Evolutionary conservation across 176 grass and related monocot genomes (phyloP).

Genomic region (Avena sativa): DNA sequence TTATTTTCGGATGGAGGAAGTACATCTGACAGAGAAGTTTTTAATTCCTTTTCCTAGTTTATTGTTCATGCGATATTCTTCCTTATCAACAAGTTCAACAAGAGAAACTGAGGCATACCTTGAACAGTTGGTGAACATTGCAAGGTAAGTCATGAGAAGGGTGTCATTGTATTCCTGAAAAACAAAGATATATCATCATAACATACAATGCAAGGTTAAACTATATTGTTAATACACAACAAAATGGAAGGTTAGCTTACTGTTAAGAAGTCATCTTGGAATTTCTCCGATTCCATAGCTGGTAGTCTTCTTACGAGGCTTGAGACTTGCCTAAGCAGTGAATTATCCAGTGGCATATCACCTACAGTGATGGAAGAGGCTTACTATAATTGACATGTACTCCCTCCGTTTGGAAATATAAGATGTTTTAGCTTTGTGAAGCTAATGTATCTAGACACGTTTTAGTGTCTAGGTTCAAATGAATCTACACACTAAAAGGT

Average conservation of each 20-base stretch:
- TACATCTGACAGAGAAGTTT: not conserved
- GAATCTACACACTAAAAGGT: too few relatives aligned
- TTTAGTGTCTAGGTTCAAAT: too few relatives aligned
- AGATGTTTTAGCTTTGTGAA: too few relatives aligned
- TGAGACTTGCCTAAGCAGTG: constrained; percentile 91
- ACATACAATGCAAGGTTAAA: not conserved
- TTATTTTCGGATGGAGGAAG: too few relatives aligned
- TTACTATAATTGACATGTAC: not conserved
- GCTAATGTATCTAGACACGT: too few relatives aligned
- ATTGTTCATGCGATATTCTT: not conserved
- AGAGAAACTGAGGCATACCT: constrained; percentile 51
- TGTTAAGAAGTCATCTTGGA: constrained; percentile 96
- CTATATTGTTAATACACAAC: not conserved
- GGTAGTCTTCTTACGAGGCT: constrained; percentile 97
- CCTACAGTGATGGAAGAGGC: constrained; percentile 48
- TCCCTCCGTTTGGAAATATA: too few relatives aligned
- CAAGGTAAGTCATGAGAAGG: constrained; percentile 96
- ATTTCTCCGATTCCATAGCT: constrained; percentile 92
- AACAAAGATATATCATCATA: constrained; percentile 20
- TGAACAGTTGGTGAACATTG: constrained; percentile 95
- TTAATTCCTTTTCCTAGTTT: not conserved
- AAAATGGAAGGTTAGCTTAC: constrained; percentile 53
- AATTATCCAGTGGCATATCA: constrained; percentile 86
- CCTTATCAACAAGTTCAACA: not conserved
- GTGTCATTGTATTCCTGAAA: constrained; percentile 98